Evolutionary conservation across 306 rosid species (phyloP).

Genomic region (Dryas drummondii): DNA sequence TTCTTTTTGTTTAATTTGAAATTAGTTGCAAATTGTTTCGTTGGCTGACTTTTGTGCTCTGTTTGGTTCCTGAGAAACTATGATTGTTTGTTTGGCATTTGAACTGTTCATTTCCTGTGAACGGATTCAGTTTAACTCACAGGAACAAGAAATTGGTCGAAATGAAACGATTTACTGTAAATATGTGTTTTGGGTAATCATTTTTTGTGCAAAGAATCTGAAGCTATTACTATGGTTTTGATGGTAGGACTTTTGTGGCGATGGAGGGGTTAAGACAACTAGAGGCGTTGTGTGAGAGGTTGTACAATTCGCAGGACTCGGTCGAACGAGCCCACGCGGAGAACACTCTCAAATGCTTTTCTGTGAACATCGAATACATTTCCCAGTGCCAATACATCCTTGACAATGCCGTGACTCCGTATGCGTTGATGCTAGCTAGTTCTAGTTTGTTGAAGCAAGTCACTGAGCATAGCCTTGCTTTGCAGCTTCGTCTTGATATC

Average conservation of each 20-base stretch:
- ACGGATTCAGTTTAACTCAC: not conserved
- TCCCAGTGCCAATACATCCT: constrained; percentile 67
- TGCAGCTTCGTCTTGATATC: constrained; percentile 64
- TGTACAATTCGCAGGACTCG: constrained; percentile 62
- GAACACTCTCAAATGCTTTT: constrained; percentile 60
- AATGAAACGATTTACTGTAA: not conserved
- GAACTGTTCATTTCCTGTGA: not conserved
- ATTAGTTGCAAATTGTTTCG: not conserved
- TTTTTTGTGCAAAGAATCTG: not conserved
- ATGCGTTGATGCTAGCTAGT: constrained; percentile 62
- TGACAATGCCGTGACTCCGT: constrained; percentile 58
- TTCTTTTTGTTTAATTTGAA: not conserved
- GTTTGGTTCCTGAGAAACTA: constrained; percentile 8
- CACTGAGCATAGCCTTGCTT: constrained; percentile 58
- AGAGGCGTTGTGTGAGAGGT: constrained; percentile 63
- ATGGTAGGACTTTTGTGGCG: constrained; percentile 15
- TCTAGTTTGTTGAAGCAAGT: constrained; percentile 67
- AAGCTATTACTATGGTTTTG: not conserved
- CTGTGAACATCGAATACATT: constrained; percentile 59
- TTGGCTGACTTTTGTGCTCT: not conserved
- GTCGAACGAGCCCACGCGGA: constrained; percentile 62
- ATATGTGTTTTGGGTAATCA: not conserved
- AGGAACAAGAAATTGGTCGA: too few relatives aligned
- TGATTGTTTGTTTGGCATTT: constrained; percentile 1
- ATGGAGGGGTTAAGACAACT: constrained; percentile 61